Base-by-base conservation (phyloP, 352 stramenopile species). In the Phytophthora fragariae region DNA sequence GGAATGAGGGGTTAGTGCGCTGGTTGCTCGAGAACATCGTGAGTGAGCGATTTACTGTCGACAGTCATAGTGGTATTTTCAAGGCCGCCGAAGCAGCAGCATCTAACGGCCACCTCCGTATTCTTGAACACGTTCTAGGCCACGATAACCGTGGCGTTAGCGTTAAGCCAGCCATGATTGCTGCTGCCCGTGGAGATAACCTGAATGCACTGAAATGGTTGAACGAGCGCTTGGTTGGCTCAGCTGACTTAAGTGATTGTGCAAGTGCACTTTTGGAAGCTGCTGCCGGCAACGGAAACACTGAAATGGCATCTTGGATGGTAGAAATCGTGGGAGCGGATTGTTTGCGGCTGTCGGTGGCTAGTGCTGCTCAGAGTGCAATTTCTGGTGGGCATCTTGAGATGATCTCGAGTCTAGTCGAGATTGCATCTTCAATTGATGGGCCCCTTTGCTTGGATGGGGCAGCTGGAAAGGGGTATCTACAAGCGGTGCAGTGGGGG, bases 41-140 rank as follows among this genome's bases (percentile, higher is more conserved):
- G n/a, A 41, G 24, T 6, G 65, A 75, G 14, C 57, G 70, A 14
- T 65, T 70, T 67, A 62, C 63, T n/a, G 41, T 70, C n/a, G 70
- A 81, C n/a, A 65, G 49, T 14, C 58, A 58, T 55, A 77, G 65
- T 44, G 53, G 65, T 27, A 70, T 74, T 57, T 65, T 73, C 37
- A 81, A 81, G 57, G 62, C 62, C 15, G 54, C 47, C 14, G 65
- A 77, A 41, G 65, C 57, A 37, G 61, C 74, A 50, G 70, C 74
- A 19, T 12, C 37, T 33, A 55, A 67, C 21, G 74, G 74, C 0
- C 52, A 70, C 29, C 15, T 73, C 9, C 5, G 37, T 15, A 73
- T 81, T 37, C 57, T 81, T 14, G 65, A 75, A 29, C 44, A 73
- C 57, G 49, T 81, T 14, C 39, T 78, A 12, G n/a, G n/a, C 4